These are phyloP conservation scores for Hymenoscyphus albidus DNA, from an alignment of 2,329 filamentous ascomycete genomes.

Conservation along the genomic window DNA sequence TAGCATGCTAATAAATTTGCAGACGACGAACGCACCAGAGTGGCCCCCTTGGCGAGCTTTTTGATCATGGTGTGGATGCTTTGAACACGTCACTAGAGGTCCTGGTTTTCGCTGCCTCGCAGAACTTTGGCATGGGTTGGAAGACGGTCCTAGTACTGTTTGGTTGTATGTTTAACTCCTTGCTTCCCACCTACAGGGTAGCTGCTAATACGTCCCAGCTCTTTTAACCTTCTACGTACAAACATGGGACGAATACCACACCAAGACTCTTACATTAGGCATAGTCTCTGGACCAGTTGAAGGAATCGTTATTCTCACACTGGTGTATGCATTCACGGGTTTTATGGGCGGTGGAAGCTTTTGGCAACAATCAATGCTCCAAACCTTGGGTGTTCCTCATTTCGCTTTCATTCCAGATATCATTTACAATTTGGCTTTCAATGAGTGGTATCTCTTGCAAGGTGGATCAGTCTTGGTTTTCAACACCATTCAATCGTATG, in stretches of 20 bases:
- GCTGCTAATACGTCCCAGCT: constrained; percentile 44
- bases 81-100: constrained; percentile 94
- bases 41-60: constrained; percentile 90
- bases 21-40: constrained; percentile 86
- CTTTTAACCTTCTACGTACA: constrained; percentile 97
- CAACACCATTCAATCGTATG: constrained; percentile 70
- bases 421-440: constrained; percentile 79
- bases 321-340: constrained; percentile 80
- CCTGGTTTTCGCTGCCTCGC: constrained; percentile 83
- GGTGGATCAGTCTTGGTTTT: constrained; percentile 75
- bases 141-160: constrained; percentile 80
- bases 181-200: too few species aligned
- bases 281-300: constrained; percentile 93
- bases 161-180: constrained; percentile 55
- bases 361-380: constrained; percentile 83
- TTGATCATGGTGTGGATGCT: constrained; percentile 96
- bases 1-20: constrained; percentile 15
- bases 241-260: constrained; percentile 99
- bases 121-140: constrained; percentile 93
- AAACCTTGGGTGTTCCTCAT: constrained; percentile 65
- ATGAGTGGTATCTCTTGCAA: constrained; percentile 88
- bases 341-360: constrained; percentile 84
- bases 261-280: constrained; percentile 88
- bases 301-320: constrained; percentile 78
- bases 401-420: constrained; percentile 60